Conservation (phyloP, 768 basidiomycete genomes). For the Pleurotus sapidus region DNA sequence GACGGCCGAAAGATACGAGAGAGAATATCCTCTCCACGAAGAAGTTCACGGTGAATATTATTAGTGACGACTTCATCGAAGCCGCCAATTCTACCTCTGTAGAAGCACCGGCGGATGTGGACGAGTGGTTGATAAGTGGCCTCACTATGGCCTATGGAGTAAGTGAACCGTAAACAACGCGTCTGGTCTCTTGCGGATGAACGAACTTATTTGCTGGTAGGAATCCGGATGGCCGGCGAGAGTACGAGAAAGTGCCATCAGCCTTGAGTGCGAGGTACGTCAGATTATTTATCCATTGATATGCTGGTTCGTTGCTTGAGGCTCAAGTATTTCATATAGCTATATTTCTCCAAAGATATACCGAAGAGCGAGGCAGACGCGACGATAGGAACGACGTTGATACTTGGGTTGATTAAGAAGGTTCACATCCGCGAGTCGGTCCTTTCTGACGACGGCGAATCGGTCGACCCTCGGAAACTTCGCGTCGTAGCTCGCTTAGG, state of each 20-base stretch:
- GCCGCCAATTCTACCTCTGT: constrained; percentile 55
- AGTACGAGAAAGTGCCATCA: constrained; percentile 56
- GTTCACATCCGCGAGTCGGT: constrained; percentile 51
- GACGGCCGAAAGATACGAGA: constrained; percentile 56
- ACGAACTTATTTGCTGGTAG: constrained; percentile 25
- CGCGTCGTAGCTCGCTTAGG: constrained; percentile 53
- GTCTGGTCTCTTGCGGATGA: constrained; percentile 3
- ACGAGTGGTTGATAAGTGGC: constrained; percentile 64
- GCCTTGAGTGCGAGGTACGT: constrained; percentile 60
- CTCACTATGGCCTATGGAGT: constrained; percentile 53
- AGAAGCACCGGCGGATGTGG: constrained; percentile 47
- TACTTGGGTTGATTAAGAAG: constrained; percentile 53
- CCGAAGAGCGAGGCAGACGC: constrained; percentile 30
- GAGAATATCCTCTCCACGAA: constrained; percentile 63
- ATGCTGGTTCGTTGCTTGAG: background rate
- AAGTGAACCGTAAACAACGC: constrained; percentile 18
- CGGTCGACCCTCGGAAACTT: constrained; percentile 46
- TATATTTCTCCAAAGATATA: constrained; percentile 51
- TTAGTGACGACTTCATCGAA: constrained; percentile 64
- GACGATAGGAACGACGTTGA: constrained; percentile 34
- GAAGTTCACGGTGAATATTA: constrained; percentile 70
- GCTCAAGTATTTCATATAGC: constrained; percentile 23
- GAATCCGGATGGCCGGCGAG: constrained; percentile 45
- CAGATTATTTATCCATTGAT: constrained; percentile 11
- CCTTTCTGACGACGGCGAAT: constrained; percentile 35